Evolutionary conservation across 768 basidiomycete species (phyloP).

Genomic region (Asterophora parasitica): DNA sequence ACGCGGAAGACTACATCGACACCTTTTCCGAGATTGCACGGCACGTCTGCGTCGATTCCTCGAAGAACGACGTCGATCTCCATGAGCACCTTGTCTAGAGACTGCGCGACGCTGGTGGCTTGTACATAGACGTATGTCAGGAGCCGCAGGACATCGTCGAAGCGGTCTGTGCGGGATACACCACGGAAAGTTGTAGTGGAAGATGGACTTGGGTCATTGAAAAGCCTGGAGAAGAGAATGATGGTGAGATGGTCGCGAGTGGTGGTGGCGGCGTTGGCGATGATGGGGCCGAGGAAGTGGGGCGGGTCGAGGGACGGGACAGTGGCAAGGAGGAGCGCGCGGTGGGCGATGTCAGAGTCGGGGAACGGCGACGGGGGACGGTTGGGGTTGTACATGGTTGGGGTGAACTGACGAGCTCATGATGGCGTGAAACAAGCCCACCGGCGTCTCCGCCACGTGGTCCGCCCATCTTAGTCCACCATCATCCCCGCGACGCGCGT

Average conservation of each 20-base stretch:
- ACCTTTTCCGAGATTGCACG: slow-evolving; percentile 36
- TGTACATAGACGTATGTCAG: slow-evolving; percentile 84
- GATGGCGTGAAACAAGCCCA: slow-evolving; percentile 9
- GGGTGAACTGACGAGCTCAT: slow-evolving; percentile 1
- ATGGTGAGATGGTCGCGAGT: slow-evolving; percentile 52
- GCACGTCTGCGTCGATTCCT: slow-evolving; percentile 43
- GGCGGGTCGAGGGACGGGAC: slow-evolving; percentile 47
- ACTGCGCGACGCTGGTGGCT: slow-evolving; percentile 71
- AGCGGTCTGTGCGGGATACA: slow-evolving; percentile 41
- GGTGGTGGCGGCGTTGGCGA: slow-evolving; percentile 43
- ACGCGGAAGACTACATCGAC: slow-evolving; percentile 46
- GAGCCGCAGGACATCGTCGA: slow-evolving; percentile 68
- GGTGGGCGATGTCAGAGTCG: slow-evolving; percentile 20
- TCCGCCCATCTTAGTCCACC: no score
- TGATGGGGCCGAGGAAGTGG: slow-evolving; percentile 50
- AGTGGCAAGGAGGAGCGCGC: slow-evolving; percentile 50
- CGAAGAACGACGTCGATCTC: slow-evolving; percentile 74
- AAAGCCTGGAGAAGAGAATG: slow-evolving; percentile 59
- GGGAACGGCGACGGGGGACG: slow-evolving; percentile 19
- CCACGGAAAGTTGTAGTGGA: slow-evolving; percentile 19
- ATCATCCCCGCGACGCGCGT: no score
- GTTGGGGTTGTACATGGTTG: slow-evolving; percentile 9
- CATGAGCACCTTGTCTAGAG: slow-evolving; percentile 64
- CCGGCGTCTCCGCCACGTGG: not conserved
- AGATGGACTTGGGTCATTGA: slow-evolving; percentile 32